Evolutionary conservation across 2,329 filamentous ascomycete species (phyloP), one percentile per base, ranked within the genome.

Genomic region (Sclerotinia minor): DNA sequence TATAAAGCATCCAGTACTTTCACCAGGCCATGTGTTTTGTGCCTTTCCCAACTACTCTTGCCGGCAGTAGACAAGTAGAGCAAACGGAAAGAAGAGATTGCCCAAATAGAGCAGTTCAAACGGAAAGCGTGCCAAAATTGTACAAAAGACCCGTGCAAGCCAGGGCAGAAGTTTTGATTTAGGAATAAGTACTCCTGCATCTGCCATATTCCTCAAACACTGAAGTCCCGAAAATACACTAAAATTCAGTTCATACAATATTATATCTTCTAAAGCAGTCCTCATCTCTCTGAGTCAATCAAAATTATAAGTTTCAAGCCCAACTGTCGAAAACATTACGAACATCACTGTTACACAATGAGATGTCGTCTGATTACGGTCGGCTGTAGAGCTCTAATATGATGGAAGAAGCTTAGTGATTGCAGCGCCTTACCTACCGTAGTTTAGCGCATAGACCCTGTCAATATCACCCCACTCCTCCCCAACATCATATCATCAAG

Each of bases 301-400:
- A 26, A 24, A 3, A 24, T 41, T 17, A 38, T 26, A n/a, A 26
- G 24, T 19, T 24, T 26, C 3, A 17, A 61, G 26, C 26, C 24
- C 35, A 3, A 1, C 9, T 24, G 29, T 38, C 45, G 26, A 63
- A 13, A 41, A 4, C 1, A 35, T 13, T n/a, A 38, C 32, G 15
- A 19, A 35, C 29, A 38, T 50, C 26, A 21, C 11, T n/a, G 9
- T 60, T 38, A n/a, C 44, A 35, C 26, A 50, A 26, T 38, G 45
- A 24, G 47, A 63, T 50, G 59, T 63, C 59, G 59, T 63, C 59
- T 50, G 32, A 63, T 63, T 63, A 63, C 29, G 29, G 29, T 63
- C n/a, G 50, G 41, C 32, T 26, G 38, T 50, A 38, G 50, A 50
- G 59, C 59, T 13, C 59, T 24, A 19, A 21, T 38, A 8, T 61